phyloP scores from a whole-genome alignment of 208 protist species.

The Crithidia mellificae region DNA sequence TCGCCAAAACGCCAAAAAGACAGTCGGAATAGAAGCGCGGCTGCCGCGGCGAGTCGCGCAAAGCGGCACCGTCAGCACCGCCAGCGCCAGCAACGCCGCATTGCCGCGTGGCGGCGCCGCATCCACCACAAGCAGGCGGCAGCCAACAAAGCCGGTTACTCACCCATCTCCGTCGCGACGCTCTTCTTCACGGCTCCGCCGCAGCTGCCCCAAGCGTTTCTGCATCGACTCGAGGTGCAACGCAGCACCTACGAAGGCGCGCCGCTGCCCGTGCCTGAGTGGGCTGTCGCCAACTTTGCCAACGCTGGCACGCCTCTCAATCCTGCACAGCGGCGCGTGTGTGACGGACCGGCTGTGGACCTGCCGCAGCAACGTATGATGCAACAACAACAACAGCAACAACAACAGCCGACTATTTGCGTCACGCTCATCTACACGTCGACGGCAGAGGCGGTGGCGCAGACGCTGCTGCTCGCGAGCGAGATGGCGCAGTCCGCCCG shows the following conservation, averaged over 20 bases:
- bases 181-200: slow-evolving; percentile 33
- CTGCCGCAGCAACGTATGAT: background rate
- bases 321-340: background rate
- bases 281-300: slow-evolving; percentile 2
- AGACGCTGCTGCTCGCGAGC: slow-evolving; percentile 14
- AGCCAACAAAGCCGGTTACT: slow-evolving; percentile 4
- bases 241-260: background rate
- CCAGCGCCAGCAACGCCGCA: slow-evolving; percentile 9
- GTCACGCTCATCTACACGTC: slow-evolving; percentile 35
- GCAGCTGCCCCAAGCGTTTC: slow-evolving; percentile 10
- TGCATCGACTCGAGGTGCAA: slow-evolving; percentile 8
- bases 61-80: slow-evolving; percentile 5
- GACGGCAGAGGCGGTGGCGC: slow-evolving; percentile 28
- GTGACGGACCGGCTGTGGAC: background rate
- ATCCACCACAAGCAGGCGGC: slow-evolving; percentile 18
- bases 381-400: background rate
- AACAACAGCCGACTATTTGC: slow-evolving; percentile 9
- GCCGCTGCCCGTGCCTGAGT: slow-evolving; percentile 15
- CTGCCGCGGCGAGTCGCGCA: background rate
- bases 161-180: slow-evolving; percentile 20
- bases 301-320: background rate
- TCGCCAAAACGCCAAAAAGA: background rate
- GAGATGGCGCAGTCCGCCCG: background rate
- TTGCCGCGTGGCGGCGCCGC: slow-evolving; percentile 7
- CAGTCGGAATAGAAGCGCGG: background rate